These are phyloP conservation scores for Eutrema heterophyllum DNA, from an alignment of 345 rosid species.

Conservation along the genomic window DNA sequence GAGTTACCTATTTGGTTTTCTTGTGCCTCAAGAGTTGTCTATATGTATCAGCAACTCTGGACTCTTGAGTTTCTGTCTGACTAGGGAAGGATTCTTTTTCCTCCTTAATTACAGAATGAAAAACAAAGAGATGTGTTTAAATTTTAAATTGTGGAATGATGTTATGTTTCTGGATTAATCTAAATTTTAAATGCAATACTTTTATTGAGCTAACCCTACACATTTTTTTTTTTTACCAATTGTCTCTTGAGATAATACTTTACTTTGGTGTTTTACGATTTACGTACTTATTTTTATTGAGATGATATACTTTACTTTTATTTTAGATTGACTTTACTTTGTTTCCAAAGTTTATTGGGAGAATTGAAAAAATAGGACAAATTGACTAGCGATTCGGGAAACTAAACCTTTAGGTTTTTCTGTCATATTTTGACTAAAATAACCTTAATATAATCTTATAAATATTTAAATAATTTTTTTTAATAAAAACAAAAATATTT, in stretches of 20 bases:
- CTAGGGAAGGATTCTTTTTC: conserved; percentile 3
- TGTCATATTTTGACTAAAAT: too few species aligned
- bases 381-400: too few species aligned
- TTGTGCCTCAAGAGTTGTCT: conserved; percentile 6
- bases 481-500: too few species aligned
- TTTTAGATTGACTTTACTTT: background rate
- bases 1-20: background rate
- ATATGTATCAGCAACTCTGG: background rate
- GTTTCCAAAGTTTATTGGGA: background rate
- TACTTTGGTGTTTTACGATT: background rate
- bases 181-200: background rate
- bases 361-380: too few species aligned
- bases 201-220: too few species aligned
- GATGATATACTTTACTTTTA: background rate
- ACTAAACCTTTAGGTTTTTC: too few species aligned
- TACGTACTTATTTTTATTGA: background rate
- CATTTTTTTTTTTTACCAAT: too few species aligned
- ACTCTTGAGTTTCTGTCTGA: conserved; percentile 12
- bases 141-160: background rate
- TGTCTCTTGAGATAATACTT: background rate
- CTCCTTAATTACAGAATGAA: background rate
- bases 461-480: too few species aligned
- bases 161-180: background rate
- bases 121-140: conserved; percentile 1
- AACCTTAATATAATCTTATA: too few species aligned